phyloP scores from a whole-genome alignment of 768 basidiomycete genomes.

The Boletus sensibilis region DNA sequence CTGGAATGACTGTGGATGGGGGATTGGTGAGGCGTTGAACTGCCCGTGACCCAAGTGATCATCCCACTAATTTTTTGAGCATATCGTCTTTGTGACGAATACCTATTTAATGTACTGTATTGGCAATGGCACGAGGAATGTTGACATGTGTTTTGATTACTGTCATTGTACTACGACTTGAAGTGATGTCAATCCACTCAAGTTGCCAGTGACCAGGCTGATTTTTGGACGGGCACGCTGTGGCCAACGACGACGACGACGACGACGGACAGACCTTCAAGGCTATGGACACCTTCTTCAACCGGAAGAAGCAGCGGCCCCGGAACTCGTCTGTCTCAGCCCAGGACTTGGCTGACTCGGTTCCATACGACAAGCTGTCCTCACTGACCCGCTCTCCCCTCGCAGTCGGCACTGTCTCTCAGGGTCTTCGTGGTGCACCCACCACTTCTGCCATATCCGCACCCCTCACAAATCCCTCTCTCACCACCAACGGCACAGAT shows the following conservation, averaged over 20 bases:
- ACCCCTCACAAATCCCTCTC: slow-evolving; percentile 79
- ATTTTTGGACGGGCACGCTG: slow-evolving; percentile 7
- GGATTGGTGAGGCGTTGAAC: slow-evolving; percentile 28
- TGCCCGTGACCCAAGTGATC: slow-evolving; percentile 28
- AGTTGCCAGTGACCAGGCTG: slow-evolving; percentile 3
- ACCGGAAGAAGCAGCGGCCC: slow-evolving; percentile 56
- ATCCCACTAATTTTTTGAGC: slow-evolving; percentile 31
- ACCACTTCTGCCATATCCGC: slow-evolving; percentile 58
- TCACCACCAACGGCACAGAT: slow-evolving; percentile 70
- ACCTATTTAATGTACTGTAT: background rate
- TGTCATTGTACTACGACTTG: background rate
- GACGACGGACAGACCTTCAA: slow-evolving; percentile 13
- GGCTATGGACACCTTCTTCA: slow-evolving; percentile 66
- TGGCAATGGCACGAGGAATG: background rate
- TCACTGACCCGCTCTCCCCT: slow-evolving; percentile 56
- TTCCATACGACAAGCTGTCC: slow-evolving; percentile 70
- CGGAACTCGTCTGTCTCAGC: slow-evolving; percentile 61
- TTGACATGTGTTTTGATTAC: slow-evolving; percentile 27
- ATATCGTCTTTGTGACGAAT: slow-evolving; percentile 28
- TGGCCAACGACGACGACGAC: slow-evolving; percentile 14
- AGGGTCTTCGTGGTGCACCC: slow-evolving; percentile 46
- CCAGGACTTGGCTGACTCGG: slow-evolving; percentile 64
- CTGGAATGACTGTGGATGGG: slow-evolving; percentile 24
- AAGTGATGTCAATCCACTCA: slow-evolving; percentile 3
- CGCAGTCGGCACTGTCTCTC: slow-evolving; percentile 53